Evolutionary conservation across 345 rosid species (phyloP), one percentile per base, ranked within the genome.

Genomic region (Abelmoschus esculentus): DNA sequence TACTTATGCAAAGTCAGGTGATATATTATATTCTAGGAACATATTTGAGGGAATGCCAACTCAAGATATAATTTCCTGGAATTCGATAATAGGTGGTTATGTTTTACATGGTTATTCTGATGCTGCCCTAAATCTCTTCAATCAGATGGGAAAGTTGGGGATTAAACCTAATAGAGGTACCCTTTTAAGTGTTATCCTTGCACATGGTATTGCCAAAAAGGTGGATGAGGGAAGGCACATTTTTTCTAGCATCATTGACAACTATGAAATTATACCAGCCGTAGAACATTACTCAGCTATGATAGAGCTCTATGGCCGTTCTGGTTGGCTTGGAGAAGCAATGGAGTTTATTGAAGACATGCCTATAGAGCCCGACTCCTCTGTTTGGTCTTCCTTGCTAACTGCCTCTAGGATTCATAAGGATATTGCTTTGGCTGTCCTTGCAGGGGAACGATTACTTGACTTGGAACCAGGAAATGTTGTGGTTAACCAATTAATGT

Each of bases 1-100:
- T 71, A 87, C 84, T 60, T 90, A 89, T 65, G 90, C 86, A 26
- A 93, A 89, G 77, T 81, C 93, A 26, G 96, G 98, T 62, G 84
- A 90, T 60, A 74, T 90, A 70, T 83, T 53, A 40, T 87, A 86
- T 78, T 79, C 96, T 70, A 80, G 80, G 78, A 76, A 68, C 63
- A 69, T 86, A 59, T 90, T 90, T 81, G 86, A 81, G 69, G 68
- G 84, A 73, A 80, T 86, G 81, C 26, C 74, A 52, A 69, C 73
- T 54, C 84, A 75, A 82, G 96, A 93, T 76, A 74, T 83, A 55
- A 86, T 93, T 70, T 83, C 93, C 42, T 87, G 89, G 91, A 87
- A 89, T 83, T 82, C 97, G 13, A 34, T 90, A 73, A 82, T 90
- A 62, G 80, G 84, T 56, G 89, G 89, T 65, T 84, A 85, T 79